Conservation (phyloP, 805 yeast genomes). For the Priceomyces fermenticarens region DNA sequence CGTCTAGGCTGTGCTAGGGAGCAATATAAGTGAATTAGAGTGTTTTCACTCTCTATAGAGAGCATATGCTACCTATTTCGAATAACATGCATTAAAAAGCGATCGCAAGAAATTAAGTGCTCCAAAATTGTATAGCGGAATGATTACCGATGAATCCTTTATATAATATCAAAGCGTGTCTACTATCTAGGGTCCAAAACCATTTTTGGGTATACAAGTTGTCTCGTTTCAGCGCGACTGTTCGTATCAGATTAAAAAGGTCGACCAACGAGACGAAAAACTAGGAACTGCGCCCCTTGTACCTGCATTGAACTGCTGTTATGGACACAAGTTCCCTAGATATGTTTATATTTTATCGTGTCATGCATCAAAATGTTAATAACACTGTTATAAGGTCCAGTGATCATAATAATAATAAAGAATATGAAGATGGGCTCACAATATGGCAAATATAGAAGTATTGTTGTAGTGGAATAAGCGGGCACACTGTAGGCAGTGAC, state of each 20-base stretch:
- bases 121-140: too few species aligned
- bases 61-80: too few species aligned
- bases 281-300: slow-evolving; percentile 4
- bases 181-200: slow-evolving; percentile 2
- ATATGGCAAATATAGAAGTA: slow-evolving; percentile 1
- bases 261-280: too few species aligned
- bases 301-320: slow-evolving; percentile 1
- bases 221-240: too few species aligned
- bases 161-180: background rate
- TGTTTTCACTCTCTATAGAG: too few species aligned
- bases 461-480: slow-evolving; percentile 1
- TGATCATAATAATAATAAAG: background rate
- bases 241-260: too few species aligned
- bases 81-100: too few species aligned
- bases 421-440: slow-evolving; percentile 1
- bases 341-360: slow-evolving; percentile 1
- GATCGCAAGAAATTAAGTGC: too few species aligned
- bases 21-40: too few species aligned
- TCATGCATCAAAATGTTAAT: slow-evolving; percentile 1
- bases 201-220: background rate
- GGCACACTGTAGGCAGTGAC: slow-evolving; percentile 2
- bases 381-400: slow-evolving; percentile 1
- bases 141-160: background rate
- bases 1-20: too few species aligned
- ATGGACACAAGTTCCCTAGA: too few species aligned